Percentiles rank a stretch among this genome's conserved stretches.
Conservation (phyloP, 2,329 filamentous ascomycete species). For the Amphichorda felina region DNA sequence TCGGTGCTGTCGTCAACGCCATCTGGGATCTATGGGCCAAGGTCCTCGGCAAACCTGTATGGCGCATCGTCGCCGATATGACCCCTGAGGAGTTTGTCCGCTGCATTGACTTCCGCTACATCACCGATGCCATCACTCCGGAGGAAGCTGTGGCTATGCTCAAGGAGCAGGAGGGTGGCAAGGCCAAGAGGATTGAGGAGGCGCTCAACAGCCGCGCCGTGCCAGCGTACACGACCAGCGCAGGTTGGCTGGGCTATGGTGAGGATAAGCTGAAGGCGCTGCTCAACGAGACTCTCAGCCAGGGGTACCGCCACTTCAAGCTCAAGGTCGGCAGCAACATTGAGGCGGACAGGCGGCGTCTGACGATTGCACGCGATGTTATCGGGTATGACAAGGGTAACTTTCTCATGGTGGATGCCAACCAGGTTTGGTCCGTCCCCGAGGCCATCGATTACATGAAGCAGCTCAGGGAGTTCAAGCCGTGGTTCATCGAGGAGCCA, state of each 20-base stretch:
- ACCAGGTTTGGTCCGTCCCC: conserved; percentile 85
- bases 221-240: conserved; percentile 81
- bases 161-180: conserved; percentile 51
- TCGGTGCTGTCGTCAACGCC: conserved; percentile 81
- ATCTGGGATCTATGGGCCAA: conserved; percentile 97
- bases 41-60: conserved; percentile 73
- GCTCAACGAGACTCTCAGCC: conserved; percentile 59
- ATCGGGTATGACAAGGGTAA: conserved; percentile 77
- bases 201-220: conserved; percentile 65
- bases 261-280: conserved; percentile 76
- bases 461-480: conserved; percentile 69
- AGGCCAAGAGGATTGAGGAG: conserved; percentile 60
- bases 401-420: conserved; percentile 85
- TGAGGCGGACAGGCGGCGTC: conserved; percentile 57
- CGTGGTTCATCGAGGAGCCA: conserved; percentile 92
- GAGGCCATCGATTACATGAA: conserved; percentile 84
- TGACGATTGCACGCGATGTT: conserved; percentile 64
- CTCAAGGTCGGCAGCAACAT: conserved; percentile 73
- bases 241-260: conserved; percentile 84
- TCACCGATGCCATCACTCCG: conserved; percentile 83
- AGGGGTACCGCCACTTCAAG: conserved; percentile 82
- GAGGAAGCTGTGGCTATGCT: conserved; percentile 69
- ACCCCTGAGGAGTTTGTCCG: conserved; percentile 73
- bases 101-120: conserved; percentile 91
- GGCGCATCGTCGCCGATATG: conserved; percentile 86